A percentile compares a stretch with the other conserved stretches of the same genome.
Conservation (phyloP, 805 yeast species). For the Saturnispora serradocipensis region DNA sequence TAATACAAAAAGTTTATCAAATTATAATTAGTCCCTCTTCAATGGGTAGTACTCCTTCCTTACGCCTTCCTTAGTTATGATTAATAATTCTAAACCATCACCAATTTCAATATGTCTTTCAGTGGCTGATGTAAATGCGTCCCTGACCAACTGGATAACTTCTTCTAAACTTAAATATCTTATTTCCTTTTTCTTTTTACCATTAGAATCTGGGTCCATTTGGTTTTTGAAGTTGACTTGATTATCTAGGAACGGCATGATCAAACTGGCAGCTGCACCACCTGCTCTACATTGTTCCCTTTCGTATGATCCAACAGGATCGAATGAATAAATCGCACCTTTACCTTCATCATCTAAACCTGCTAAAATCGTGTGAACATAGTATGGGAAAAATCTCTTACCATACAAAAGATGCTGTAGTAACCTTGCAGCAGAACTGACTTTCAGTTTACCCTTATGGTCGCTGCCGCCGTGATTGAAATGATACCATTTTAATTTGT, state of each 20-base stretch:
- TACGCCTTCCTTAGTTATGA: slow-evolving; percentile 90
- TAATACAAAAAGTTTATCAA: neutral
- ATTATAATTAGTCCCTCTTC: slow-evolving; percentile 60
- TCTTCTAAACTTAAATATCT: slow-evolving; percentile 70
- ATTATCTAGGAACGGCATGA: slow-evolving; percentile 95
- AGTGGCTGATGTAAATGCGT: slow-evolving; percentile 92
- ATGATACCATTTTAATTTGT: slow-evolving; percentile 81
- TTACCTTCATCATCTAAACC: slow-evolving; percentile 88
- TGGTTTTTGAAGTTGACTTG: slow-evolving; percentile 96
- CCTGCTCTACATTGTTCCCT: slow-evolving; percentile 97
- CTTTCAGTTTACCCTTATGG: slow-evolving; percentile 46
- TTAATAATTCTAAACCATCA: slow-evolving; percentile 85
- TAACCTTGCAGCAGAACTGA: slow-evolving; percentile 77
- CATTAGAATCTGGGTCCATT: slow-evolving; percentile 68
- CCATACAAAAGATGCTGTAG: slow-evolving; percentile 86
- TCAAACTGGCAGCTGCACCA: slow-evolving; percentile 92
- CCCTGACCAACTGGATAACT: slow-evolving; percentile 79
- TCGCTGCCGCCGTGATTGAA: slow-evolving; percentile 53
- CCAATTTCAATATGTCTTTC: slow-evolving; percentile 99
- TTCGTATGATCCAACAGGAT: slow-evolving; percentile 97
- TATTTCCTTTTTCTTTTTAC: slow-evolving; percentile 50
- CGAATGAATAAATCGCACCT: slow-evolving; percentile 93
- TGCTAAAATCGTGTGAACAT: slow-evolving; percentile 89
- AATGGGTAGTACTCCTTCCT: slow-evolving; percentile 74
- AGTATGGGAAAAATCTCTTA: slow-evolving; percentile 93